Base-by-base conservation (phyloP, 2,329 filamentous ascomycete species). In the Cucurbitaria berberidis region DNA sequence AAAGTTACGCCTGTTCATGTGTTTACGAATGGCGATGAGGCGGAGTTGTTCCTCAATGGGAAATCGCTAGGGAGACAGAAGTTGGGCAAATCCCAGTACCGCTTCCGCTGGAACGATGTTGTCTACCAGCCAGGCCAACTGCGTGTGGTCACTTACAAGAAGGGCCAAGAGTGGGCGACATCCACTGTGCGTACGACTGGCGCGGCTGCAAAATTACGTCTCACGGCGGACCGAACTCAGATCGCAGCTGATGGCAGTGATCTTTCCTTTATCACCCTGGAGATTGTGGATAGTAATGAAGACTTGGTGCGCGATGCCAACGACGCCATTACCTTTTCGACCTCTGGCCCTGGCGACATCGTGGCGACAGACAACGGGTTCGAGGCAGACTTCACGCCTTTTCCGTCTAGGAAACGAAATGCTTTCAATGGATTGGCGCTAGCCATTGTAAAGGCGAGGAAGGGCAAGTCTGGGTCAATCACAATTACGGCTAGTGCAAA, bases 41-140 rank as follows among this genome's bases (percentile, higher is more conserved):
- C 81, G 3, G 82, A 85, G 69, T 67, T 85, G 2, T 84, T 84
- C 54, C 60, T 84, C 11, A 84, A 84, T 46, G 80, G 78, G 2
- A 59, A 74, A 35, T 81, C 80, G 0, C 72, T 72, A 3, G 82
- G 82, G 1, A 66, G 76, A 1, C 59, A 72, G 53, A 74, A 68
- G 52, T 75, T 70, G 40, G 70, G 49, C 0, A 43, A 69, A 29
- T 70, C 61, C 13, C 62, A 72, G n/a, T 84, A 82, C 59, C 78
- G 82, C 16, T 79, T 84, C 60, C 77, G 82, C 3, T 84, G 81
- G 82, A 80, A 84, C 58, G 67, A 80, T 2, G 76, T 84, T 1
- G 65, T 68, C 1, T 84, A 84, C 59, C 54, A 75, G 29, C 70
- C 81, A 0, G 82, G 82, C 8, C 74, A 82, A 39, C 53, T 84